Base-by-base conservation (phyloP, 2,329 filamentous ascomycete species). In the Emmonsia crescens region DNA sequence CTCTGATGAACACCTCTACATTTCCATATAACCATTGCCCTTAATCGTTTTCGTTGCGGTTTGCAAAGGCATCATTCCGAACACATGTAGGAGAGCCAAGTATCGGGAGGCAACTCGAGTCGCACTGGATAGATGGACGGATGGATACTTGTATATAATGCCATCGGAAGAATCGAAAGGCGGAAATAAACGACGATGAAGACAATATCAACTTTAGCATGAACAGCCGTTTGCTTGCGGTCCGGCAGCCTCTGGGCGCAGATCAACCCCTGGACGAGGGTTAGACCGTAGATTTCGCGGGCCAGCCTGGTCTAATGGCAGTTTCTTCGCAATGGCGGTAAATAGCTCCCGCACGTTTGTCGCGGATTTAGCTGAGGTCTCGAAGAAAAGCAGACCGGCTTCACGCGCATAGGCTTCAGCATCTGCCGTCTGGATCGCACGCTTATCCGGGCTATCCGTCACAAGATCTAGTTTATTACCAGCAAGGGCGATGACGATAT, bases 391-490 rank as follows among this genome's bases (percentile, higher is more conserved):
- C 5, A 99, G 84, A 49, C 91, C 91, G 58, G 93, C 91, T 78
- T 99, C 94, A 68, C 86, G 87, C 60, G 94, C 92, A 74, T 99
- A 99, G 60, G 92, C 91, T 77, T 96, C 91, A 67, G 94, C 95
- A 70, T 99, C 94, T 68, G 88, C 88, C 27, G 89, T 88, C 64
- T 87, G 75, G 64, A 99, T 94, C 49, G 92, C 94, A 72, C 94
- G 89, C 84, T 97, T 97, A 75, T 96, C 93, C 56, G 93, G 93
- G 74, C 90, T 89, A 73, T 96, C 92, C 66, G 86, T 92, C 65
- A 96, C 94, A 69, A 99, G 81, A 83, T 99, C 94, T 72, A 96
- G 82, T 80, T 99, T 97, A 83, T 99, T 99, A 66, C 94, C 94
- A 60, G 93, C 94, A 51, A 99, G 86, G 55, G 94, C 94, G 72